Percentiles rank a stretch among this genome's conserved stretches.
Conservation (phyloP, 1,139 yeast genomes). For the Entelexis sorbosivorans region DNA sequence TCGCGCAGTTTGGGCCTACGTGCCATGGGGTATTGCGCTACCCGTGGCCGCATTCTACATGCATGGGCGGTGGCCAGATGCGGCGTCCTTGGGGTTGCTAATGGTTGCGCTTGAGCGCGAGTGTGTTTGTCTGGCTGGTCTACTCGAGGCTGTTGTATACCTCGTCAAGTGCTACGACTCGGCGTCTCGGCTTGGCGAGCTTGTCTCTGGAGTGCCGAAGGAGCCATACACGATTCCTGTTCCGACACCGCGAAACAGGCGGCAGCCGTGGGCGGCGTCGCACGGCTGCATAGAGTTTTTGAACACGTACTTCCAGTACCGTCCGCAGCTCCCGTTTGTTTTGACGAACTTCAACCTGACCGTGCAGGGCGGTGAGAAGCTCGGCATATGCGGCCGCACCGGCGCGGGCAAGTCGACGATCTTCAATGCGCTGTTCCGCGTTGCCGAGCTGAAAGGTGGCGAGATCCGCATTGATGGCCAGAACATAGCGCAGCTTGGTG, state of each 20-base stretch:
- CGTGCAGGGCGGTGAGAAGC: slow-evolving; percentile 45
- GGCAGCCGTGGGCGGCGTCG: too few relatives aligned
- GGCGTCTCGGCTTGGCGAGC: background rate
- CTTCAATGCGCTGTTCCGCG: slow-evolving; percentile 52
- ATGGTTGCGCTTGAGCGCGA: background rate
- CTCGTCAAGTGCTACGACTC: background rate
- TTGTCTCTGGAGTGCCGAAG: background rate
- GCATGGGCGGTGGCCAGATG: background rate
- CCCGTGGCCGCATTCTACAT: background rate
- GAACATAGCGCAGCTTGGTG: slow-evolving; percentile 46
- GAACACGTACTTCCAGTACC: slow-evolving; percentile 53
- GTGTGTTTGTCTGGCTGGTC: too few relatives aligned
- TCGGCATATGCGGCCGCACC: slow-evolving; percentile 69
- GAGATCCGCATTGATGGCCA: slow-evolving; percentile 46
- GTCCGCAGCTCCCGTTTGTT: slow-evolving; percentile 65
- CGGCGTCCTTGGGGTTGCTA: background rate
- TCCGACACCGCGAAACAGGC: too few relatives aligned
- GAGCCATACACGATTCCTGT: too few relatives aligned
- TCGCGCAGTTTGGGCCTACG: background rate
- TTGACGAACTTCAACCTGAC: slow-evolving; percentile 43
- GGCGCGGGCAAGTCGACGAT: slow-evolving; percentile 71
- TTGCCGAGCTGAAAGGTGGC: slow-evolving; percentile 47
- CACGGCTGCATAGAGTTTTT: slow-evolving; percentile 47
- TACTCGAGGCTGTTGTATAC: background rate
- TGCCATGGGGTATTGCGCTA: background rate